A percentile compares a stretch with the other conserved stretches of the same genome.
phyloP scores from a whole-genome alignment of 192 early-diverging fungal species.

The Mortierella claussenii region DNA sequence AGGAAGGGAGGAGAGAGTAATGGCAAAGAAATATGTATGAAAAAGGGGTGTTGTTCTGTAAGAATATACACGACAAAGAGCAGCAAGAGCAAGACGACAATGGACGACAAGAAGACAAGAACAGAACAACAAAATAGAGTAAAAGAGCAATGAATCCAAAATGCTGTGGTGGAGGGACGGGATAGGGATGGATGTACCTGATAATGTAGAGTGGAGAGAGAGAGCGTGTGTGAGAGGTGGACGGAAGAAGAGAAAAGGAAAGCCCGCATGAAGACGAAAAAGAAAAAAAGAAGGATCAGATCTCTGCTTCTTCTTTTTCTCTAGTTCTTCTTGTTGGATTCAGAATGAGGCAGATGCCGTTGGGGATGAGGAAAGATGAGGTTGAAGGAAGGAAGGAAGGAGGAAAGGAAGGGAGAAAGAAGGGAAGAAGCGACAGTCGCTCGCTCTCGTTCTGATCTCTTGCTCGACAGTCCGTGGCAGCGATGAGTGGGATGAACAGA shows the following conservation, averaged over 20 bases:
- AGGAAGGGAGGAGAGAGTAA: neutral
- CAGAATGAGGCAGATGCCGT: too few species aligned
- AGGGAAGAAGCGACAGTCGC: too few species aligned
- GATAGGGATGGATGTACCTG: neutral
- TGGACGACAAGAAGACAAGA: too few species aligned
- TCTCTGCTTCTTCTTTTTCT: neutral
- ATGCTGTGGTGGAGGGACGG: neutral
- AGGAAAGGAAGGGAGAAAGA: neutral
- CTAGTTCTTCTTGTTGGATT: too few species aligned
- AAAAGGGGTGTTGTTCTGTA: too few species aligned
- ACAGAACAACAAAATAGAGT: slow-evolving; percentile 1
- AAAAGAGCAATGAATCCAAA: neutral
- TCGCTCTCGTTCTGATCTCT: too few species aligned
- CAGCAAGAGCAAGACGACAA: too few species aligned
- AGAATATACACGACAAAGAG: too few species aligned
- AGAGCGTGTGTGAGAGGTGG: neutral
- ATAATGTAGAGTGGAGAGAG: neutral
- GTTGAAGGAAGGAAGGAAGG: neutral
- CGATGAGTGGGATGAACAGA: too few species aligned
- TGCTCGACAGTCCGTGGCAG: too few species aligned
- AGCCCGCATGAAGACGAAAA: neutral
- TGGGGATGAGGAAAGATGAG: neutral
- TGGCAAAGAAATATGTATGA: too few species aligned
- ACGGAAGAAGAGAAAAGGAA: neutral
- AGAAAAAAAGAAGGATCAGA: neutral